These are phyloP conservation scores for Boletus sensibilis DNA, from an alignment of 768 basidiomycete species.

Conservation along the genomic window DNA sequence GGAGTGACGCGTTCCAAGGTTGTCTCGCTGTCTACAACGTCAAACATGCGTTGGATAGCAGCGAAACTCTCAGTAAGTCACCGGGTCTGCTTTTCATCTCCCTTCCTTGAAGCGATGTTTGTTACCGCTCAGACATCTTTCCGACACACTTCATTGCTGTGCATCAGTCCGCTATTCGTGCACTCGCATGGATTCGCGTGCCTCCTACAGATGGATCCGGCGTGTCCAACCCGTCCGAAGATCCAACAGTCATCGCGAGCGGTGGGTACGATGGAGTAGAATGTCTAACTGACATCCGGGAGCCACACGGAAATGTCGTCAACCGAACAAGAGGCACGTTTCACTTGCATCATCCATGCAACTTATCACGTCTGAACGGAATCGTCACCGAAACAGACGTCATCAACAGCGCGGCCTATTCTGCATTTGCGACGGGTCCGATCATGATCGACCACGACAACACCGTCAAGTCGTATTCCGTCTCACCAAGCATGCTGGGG, in stretches of 20 bases:
- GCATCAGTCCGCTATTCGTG: constrained; percentile 80
- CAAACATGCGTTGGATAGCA: constrained; percentile 40
- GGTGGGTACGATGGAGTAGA: constrained; percentile 81
- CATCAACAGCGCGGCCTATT: constrained; percentile 65
- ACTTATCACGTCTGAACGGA: neutral
- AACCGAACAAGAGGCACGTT: constrained; percentile 72
- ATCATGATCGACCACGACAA: constrained; percentile 85
- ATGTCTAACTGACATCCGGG: constrained; percentile 74
- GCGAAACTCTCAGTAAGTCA: constrained; percentile 33
- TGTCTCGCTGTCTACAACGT: constrained; percentile 59
- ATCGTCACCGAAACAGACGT: constrained; percentile 49
- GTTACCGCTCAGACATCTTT: constrained; percentile 36
- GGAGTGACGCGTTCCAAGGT: constrained; percentile 35
- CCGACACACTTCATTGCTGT: constrained; percentile 72
- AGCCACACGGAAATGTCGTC: constrained; percentile 62
- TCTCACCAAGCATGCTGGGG: constrained; percentile 72
- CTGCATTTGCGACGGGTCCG: constrained; percentile 63
- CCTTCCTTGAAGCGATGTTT: neutral
- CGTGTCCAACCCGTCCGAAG: constrained; percentile 41
- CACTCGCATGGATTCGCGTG: constrained; percentile 69
- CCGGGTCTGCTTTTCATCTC: neutral
- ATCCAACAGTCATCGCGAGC: constrained; percentile 73
- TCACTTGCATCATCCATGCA: neutral
- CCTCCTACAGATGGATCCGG: constrained; percentile 57
- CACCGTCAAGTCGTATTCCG: constrained; percentile 69